Percentiles rank a stretch among this genome's conserved stretches.
Conservation (phyloP, 768 basidiomycete genomes). For the Trametes cingulata region DNA sequence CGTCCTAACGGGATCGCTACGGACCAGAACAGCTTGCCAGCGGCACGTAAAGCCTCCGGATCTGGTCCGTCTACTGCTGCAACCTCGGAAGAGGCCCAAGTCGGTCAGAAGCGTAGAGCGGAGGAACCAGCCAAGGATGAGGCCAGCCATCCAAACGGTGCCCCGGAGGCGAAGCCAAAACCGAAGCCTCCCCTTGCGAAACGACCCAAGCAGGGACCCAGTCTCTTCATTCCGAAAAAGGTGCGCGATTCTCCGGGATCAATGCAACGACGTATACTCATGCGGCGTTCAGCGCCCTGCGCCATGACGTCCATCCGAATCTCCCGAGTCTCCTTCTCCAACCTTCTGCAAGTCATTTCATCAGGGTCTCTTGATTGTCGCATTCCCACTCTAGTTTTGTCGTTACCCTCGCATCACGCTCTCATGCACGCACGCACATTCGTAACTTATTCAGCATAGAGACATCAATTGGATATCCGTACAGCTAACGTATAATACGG, state of each 20-base stretch:
- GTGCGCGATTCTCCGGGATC: not conserved
- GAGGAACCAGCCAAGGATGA: slow-evolving; percentile 16
- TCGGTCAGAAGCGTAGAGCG: slow-evolving; percentile 21
- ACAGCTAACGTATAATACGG: not conserved
- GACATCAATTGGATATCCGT: not conserved
- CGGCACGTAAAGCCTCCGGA: not conserved
- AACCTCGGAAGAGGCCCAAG: slow-evolving; percentile 3
- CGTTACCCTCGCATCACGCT: not conserved
- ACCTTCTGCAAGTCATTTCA: not conserved
- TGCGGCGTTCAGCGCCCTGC: not conserved
- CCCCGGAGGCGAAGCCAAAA: slow-evolving; percentile 17
- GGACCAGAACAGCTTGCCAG: not conserved
- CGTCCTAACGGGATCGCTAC: not conserved
- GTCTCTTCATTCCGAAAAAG: slow-evolving; percentile 67
- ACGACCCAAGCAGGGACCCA: slow-evolving; percentile 43
- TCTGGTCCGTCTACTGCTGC: not conserved
- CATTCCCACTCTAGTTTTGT: not conserved
- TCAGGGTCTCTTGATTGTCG: not conserved
- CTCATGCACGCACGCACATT: slow-evolving; percentile 1
- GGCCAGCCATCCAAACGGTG: not conserved
- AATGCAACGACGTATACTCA: not conserved
- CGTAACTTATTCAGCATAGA: slow-evolving; percentile 9
- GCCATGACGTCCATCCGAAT: not conserved
- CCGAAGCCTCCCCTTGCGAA: slow-evolving; percentile 35
- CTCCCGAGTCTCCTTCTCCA: not conserved